Evolutionary conservation across 345 rosid species (phyloP), one percentile per base, ranked within the genome.

Genomic region (Gossypium anomalum): DNA sequence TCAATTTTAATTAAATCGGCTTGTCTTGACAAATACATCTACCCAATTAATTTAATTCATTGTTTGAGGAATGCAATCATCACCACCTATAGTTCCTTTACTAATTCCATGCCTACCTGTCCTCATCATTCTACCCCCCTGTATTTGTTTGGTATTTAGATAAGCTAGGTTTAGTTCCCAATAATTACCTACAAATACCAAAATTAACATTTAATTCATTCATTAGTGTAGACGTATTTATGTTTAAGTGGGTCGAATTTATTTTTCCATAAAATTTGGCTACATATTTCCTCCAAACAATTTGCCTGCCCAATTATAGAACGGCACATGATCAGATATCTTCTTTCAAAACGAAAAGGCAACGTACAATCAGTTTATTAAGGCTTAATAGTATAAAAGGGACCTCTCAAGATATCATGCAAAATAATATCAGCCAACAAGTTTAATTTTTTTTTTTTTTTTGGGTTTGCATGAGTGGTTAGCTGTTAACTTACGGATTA

Each of bases 11-110:
- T 2, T 58, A 2, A 58, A 58, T 22, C 27, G 12, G 22, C 16
- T 22, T 68, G 44, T 9, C 3, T 68, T 68, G 41, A 67, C 56
- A 67, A 48, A 47, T 47, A 67, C 55, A 67, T 45, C 25, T 69
- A 62, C 47, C 69, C 58, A 73, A 61, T 73, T 22, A 49, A 57
- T 22, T 58, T 4, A 44, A 66, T 61, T 47, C 67, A 22, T 34
- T 72, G 22, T 58, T 22, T 58, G 29, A 57, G 1, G 6, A 58
- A 22, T 58, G 34, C 34, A 4, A 23, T 6, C 62, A 58, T 22
- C 62, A 58, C 5, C 61, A 7, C 1, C 61, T 2, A 3, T 3
- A 3, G 61, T 20, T 57, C 5, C 2, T 22, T 57, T 57, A 57
- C 61, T 20, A 17, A 16, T 17, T 53, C 17, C 55, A 51, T 51